Conservation (phyloP, 179 eudicot genomes). For the Beta corolliflora region DNA sequence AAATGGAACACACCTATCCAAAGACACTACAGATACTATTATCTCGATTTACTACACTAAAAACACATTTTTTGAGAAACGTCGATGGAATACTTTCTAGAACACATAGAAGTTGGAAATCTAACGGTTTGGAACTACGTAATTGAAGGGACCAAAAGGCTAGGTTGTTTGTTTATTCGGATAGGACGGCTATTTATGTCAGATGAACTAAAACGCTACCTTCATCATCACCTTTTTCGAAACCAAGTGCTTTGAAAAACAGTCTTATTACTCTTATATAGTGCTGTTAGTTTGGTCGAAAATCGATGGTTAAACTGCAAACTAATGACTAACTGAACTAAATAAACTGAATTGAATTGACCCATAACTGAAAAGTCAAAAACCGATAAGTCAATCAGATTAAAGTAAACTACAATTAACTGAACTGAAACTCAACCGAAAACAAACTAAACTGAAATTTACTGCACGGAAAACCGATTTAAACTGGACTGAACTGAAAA, state of each 20-base stretch:
- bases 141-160: not conserved
- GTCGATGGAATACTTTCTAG: not conserved
- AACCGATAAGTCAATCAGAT: no score
- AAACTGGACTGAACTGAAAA: no score
- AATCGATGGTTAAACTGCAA: no score
- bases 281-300: no score
- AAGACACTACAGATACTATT: not conserved
- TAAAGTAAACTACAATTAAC: no score
- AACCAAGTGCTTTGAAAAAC: slow-evolving; percentile 6
- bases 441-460: no score
- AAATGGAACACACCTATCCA: not conserved
- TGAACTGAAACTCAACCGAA: no score
- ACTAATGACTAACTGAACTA: no score
- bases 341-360: no score
- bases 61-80: not conserved
- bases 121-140: not conserved
- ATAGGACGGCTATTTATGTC: slow-evolving; percentile 5
- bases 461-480: no score
- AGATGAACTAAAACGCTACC: slow-evolving; percentile 10
- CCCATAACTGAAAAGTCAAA: no score
- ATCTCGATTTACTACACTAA: not conserved
- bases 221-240: not conserved
- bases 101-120: not conserved
- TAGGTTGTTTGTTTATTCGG: not conserved
- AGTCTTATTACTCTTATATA: no score